These are phyloP conservation scores for Dactylorhiza incarnata DNA, from an alignment of 106 monocot genomes.

Conservation along the genomic window DNA sequence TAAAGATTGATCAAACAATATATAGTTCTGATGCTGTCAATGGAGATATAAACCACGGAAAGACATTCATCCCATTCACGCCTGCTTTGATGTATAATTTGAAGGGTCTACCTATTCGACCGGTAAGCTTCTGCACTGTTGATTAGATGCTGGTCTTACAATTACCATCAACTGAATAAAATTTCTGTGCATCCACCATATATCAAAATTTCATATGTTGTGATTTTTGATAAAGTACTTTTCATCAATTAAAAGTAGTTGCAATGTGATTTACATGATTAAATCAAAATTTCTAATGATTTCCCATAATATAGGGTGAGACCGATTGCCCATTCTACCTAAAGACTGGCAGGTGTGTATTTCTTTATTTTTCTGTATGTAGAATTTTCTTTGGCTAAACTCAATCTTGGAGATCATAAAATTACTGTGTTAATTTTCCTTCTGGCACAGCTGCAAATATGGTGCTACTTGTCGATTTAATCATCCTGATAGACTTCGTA, in stretches of 20 bases:
- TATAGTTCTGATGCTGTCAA: conserved; percentile 8
- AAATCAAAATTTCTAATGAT: not conserved
- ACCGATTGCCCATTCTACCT: conserved; percentile 91
- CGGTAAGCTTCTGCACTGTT: conserved; percentile 24
- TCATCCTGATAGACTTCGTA: conserved; percentile 82
- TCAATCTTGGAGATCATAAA: not conserved
- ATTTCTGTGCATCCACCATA: not conserved
- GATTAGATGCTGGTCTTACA: not conserved
- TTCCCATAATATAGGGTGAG: conserved; percentile 53
- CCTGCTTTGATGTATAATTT: conserved; percentile 77
- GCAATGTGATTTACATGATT: not conserved
- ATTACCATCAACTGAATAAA: not conserved
- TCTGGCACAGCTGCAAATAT: conserved; percentile 76
- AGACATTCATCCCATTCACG: conserved; percentile 19
- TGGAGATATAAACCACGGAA: conserved; percentile 13
- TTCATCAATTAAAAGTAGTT: not conserved
- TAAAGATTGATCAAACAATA: conserved; percentile 8
- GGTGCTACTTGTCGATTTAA: conserved; percentile 78
- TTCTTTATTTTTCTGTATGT: not conserved
- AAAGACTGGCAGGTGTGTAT: conserved; percentile 82
- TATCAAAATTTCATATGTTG: not conserved
- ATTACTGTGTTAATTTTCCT: not conserved
- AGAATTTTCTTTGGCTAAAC: not conserved
- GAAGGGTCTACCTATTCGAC: conserved; percentile 86
- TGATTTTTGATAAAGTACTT: not conserved